These are phyloP conservation scores for Endocarpon pusillum DNA, from an alignment of 495 filamentous ascomycete species.

Conservation along the genomic window DNA sequence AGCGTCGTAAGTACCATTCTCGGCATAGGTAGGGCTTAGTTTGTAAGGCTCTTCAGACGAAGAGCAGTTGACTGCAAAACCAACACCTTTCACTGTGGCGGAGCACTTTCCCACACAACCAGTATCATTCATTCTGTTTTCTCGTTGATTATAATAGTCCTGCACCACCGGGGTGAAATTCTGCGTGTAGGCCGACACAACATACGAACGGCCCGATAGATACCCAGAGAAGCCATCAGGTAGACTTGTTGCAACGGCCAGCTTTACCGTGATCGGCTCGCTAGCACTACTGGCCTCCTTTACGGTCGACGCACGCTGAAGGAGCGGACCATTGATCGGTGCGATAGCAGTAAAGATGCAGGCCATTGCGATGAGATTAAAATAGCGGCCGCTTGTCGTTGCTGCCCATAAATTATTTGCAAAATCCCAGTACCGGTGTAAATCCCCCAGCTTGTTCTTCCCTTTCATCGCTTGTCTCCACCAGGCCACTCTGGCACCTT, in stretches of 20 bases:
- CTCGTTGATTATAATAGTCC: not conserved
- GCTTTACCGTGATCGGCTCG: not conserved
- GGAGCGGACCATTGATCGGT: conserved; percentile 6
- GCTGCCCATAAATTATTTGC: conserved; percentile 3
- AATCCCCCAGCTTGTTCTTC: conserved; percentile 2
- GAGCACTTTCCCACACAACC: conserved; percentile 4
- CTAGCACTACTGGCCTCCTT: not conserved
- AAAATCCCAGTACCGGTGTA: conserved; percentile 5
- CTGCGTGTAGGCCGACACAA: not conserved
- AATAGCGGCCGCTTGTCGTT: conserved; percentile 1
- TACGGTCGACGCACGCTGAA: conserved; percentile 6
- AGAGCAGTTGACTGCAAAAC: conserved; percentile 6
- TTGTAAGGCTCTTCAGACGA: conserved; percentile 2
- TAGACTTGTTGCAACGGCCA: conserved; percentile 1
- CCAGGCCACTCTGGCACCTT: conserved; percentile 7
- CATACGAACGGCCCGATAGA: not conserved
- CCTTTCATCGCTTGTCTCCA: conserved; percentile 5
- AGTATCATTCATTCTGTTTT: conserved; percentile 2
- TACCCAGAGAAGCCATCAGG: not conserved
- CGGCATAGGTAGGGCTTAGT: not conserved
- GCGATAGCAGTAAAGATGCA: conserved; percentile 4
- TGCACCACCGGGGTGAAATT: conserved; percentile 4
- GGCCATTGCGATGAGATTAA: conserved; percentile 6
- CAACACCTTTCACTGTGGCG: conserved; percentile 3
- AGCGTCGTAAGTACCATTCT: no score